Conservation (phyloP, 192 early-diverging fungal species). For the Coemansia sp. region DNA sequence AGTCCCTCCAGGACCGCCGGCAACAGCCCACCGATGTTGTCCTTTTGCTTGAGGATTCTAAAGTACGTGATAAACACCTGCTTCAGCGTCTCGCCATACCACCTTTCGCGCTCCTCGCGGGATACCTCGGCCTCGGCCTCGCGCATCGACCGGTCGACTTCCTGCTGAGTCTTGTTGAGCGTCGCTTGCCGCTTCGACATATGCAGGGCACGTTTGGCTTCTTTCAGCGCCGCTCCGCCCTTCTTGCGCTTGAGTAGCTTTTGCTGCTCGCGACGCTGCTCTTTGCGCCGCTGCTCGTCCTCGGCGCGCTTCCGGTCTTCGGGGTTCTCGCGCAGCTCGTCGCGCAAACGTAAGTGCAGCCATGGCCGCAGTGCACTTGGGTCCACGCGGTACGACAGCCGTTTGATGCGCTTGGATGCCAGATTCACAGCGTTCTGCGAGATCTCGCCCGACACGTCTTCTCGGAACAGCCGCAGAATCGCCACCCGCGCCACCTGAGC, state of each 20-base stretch:
- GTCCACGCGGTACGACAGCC: slow-evolving; percentile 71
- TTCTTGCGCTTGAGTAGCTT: slow-evolving; percentile 39
- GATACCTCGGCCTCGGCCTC: slow-evolving; percentile 89
- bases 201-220: slow-evolving; percentile 59
- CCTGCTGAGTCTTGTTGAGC: slow-evolving; percentile 44
- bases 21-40: slow-evolving; percentile 62
- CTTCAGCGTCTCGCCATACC: slow-evolving; percentile 93
- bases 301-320: slow-evolving; percentile 58
- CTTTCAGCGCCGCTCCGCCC: slow-evolving; percentile 36
- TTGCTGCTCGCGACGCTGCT: slow-evolving; percentile 41
- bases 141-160: slow-evolving; percentile 59
- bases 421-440: slow-evolving; percentile 84
- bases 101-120: slow-evolving; percentile 76
- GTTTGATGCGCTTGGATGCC: slow-evolving; percentile 83
- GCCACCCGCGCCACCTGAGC: slow-evolving; percentile 74
- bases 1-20: slow-evolving; percentile 65
- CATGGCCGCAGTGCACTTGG: slow-evolving; percentile 69
- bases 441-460: slow-evolving; percentile 84
- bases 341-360: slow-evolving; percentile 77
- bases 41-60: slow-evolving; percentile 85
- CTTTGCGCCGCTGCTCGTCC: slow-evolving; percentile 53
- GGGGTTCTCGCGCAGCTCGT: slow-evolving; percentile 68
- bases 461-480: slow-evolving; percentile 71
- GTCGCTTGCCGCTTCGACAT: slow-evolving; percentile 76
- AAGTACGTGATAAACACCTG: slow-evolving; percentile 93